Evolutionary conservation across 2,329 filamentous ascomycete species (phyloP).

Genomic region (Mycogone perniciosa): DNA sequence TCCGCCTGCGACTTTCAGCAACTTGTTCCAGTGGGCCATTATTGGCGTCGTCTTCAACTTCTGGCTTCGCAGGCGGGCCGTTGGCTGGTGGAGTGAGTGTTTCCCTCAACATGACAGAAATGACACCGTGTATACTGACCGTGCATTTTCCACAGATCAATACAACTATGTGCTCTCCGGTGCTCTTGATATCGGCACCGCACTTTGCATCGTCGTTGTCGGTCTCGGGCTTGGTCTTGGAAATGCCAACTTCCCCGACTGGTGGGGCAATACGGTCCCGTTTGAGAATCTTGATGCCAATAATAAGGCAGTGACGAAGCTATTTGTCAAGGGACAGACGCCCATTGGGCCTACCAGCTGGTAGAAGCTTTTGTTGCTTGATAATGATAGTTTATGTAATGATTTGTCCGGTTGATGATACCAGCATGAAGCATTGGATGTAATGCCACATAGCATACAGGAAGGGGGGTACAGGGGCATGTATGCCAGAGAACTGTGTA

Average conservation of each 20-base stretch:
- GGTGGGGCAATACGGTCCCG: constrained; percentile 42
- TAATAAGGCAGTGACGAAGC: constrained; percentile 21
- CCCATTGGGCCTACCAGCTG: constrained; percentile 24
- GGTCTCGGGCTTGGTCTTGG: constrained; percentile 30
- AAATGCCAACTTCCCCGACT: constrained; percentile 27
- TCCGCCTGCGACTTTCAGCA: constrained; percentile 48
- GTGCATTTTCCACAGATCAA: constrained; percentile 2
- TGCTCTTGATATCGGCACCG: constrained; percentile 49
- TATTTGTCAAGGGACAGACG: constrained; percentile 19
- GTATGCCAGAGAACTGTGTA: too few relatives aligned
- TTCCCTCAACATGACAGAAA: background rate
- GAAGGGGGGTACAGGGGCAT: too few relatives aligned
- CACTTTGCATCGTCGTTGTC: constrained; percentile 48
- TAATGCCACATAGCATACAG: too few relatives aligned
- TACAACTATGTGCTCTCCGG: constrained; percentile 56
- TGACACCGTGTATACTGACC: background rate
- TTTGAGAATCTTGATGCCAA: constrained; percentile 25
- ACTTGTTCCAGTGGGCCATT: constrained; percentile 47
- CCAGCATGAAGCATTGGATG: too few relatives aligned
- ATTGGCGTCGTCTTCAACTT: constrained; percentile 50
- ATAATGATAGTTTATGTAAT: too few relatives aligned
- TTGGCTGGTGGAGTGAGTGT: constrained; percentile 48
- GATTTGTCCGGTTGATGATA: too few relatives aligned
- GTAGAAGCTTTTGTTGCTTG: constrained; percentile 9
- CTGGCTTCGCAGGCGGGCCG: constrained; percentile 40